Evolutionary conservation across 2,329 filamentous ascomycete genomes (phyloP).

Genomic region (Pestalotiopsis sp.): DNA sequence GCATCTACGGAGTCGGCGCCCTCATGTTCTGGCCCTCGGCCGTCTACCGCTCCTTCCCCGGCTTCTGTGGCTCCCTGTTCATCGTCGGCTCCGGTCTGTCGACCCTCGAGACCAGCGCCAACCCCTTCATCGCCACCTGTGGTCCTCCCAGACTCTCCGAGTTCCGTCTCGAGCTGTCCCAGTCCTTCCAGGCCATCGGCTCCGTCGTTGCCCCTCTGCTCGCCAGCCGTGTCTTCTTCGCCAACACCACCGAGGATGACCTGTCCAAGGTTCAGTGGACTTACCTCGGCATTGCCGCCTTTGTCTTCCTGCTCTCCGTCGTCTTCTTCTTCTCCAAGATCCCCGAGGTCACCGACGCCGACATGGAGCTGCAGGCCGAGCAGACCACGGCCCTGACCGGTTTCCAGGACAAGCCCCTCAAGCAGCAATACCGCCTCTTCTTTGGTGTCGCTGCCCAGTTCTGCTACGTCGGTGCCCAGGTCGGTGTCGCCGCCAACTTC

Average conservation of each 20-base stretch:
- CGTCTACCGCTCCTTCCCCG: conserved; percentile 9
- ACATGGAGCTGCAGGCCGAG: conserved; percentile 11
- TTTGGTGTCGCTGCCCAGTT: conserved; percentile 11
- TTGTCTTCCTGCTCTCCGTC: conserved; percentile 10
- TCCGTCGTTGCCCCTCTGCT: conserved; percentile 10
- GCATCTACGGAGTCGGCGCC: conserved; percentile 9
- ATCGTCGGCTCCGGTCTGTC: conserved; percentile 11
- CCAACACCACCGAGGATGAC: conserved; percentile 8
- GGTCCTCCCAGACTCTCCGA: conserved; percentile 10
- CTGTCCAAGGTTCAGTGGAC: conserved; percentile 12
- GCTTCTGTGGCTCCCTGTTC: conserved; percentile 10
- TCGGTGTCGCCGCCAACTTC: conserved; percentile 13
- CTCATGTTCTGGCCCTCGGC: conserved; percentile 11
- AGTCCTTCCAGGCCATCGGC: conserved; percentile 10
- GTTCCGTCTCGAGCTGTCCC: conserved; percentile 12
- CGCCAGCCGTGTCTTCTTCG: conserved; percentile 11
- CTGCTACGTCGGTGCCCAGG: conserved; percentile 12
- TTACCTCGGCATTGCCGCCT: conserved; percentile 10
- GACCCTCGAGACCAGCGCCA: conserved; percentile 11
- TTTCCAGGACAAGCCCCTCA: conserved; percentile 8
- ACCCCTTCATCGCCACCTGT: conserved; percentile 11
- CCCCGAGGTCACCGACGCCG: conserved; percentile 12
- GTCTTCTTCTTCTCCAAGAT: conserved; percentile 11
- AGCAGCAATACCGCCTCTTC: conserved; percentile 9
- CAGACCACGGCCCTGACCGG: conserved; percentile 8